Conservation (phyloP, 2,329 filamentous ascomycete genomes). For the Sporothrix dimorphospora region DNA sequence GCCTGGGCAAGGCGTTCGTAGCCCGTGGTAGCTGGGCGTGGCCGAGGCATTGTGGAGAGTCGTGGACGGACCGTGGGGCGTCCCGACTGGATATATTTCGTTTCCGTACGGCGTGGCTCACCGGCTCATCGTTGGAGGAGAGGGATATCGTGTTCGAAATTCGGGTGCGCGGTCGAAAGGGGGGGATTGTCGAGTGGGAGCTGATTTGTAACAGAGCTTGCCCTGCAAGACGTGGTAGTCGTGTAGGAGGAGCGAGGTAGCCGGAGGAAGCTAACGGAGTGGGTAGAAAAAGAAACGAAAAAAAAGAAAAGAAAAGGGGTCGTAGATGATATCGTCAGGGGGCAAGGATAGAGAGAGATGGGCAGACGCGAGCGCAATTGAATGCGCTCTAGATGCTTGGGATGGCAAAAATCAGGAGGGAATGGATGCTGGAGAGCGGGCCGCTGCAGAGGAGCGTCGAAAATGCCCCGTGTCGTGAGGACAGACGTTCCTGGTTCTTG, state of each 20-base stretch:
- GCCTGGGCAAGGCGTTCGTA: slow-evolving; percentile 85
- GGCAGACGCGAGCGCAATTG: neutral
- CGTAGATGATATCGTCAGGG: slow-evolving; percentile 12
- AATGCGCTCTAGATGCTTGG: neutral
- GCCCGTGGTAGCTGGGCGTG: slow-evolving; percentile 73
- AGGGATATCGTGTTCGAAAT: neutral
- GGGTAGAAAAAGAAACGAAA: neutral
- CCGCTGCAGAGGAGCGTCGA: neutral
- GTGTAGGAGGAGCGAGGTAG: neutral
- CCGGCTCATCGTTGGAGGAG: neutral
- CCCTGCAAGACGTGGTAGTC: neutral
- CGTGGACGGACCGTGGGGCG: neutral
- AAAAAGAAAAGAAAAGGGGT: neutral
- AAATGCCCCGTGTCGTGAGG: neutral
- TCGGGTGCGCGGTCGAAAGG: neutral
- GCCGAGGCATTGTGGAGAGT: slow-evolving; percentile 58
- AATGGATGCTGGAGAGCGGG: neutral
- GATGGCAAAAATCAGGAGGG: neutral
- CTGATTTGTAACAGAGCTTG: neutral
- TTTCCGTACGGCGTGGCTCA: slow-evolving; percentile 5
- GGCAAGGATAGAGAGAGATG: neutral
- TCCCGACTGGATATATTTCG: neutral
- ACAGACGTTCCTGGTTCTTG: neutral
- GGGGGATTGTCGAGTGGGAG: neutral
- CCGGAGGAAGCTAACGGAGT: neutral